Evolutionary conservation across 1,284 basidiomycete genomes (phyloP).

Genomic region (Spongispora temasekensis): DNA sequence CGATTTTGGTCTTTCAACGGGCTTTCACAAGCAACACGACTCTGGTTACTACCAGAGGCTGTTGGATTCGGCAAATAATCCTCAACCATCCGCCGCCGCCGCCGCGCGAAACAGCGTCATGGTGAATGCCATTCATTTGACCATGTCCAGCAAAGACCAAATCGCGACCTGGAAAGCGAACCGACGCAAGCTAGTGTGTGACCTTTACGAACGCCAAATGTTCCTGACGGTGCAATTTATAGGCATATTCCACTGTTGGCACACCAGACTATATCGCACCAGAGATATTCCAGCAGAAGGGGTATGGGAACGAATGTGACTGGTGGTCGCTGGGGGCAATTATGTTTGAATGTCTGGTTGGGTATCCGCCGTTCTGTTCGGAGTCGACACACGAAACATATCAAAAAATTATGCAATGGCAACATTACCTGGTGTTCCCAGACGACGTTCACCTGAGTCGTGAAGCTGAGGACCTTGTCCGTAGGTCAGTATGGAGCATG

Average conservation of each 20-base stretch:
- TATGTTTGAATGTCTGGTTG: conserved; percentile 98
- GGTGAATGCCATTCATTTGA: conserved; percentile 90
- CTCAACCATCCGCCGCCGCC: conserved; percentile 34
- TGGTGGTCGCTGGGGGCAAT: conserved; percentile 99
- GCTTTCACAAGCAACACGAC: conserved; percentile 94
- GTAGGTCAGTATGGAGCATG: conserved; percentile 57
- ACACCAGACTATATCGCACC: conserved; percentile 99
- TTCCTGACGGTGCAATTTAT: neutral
- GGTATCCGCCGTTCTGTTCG: conserved; percentile 97
- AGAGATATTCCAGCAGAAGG: conserved; percentile 96
- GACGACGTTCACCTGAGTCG: conserved; percentile 94
- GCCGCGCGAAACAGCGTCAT: conserved; percentile 76
- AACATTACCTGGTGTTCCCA: conserved; percentile 85
- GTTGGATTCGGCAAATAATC: conserved; percentile 47
- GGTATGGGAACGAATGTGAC: conserved; percentile 97
- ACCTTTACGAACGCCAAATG: neutral
- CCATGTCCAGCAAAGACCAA: conserved; percentile 87
- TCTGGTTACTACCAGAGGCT: conserved; percentile 88
- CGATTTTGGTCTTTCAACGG: conserved; percentile 94
- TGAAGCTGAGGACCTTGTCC: conserved; percentile 92
- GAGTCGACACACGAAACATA: conserved; percentile 99
- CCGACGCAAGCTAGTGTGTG: conserved; percentile 83
- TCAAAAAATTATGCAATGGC: conserved; percentile 97
- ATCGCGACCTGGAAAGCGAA: conserved; percentile 99
- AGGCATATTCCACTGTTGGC: conserved; percentile 99